These are phyloP conservation scores for Neopestalotiopsis sp. DNA, from an alignment of 2,329 filamentous ascomycete genomes.

Conservation along the genomic window DNA sequence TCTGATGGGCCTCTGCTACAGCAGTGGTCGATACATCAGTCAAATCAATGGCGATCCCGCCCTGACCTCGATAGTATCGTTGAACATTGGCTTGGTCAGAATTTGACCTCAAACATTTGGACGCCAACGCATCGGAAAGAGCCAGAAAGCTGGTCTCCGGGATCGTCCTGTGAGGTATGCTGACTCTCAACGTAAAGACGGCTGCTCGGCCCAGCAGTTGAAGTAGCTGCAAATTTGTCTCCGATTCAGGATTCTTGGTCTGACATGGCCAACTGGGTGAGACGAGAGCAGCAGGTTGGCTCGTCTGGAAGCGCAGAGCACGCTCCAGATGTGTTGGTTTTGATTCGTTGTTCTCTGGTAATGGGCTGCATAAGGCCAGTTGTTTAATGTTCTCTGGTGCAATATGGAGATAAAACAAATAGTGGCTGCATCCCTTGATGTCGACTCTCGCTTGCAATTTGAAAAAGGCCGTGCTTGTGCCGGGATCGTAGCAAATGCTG, in stretches of 20 bases:
- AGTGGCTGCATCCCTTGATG: slow-evolving; percentile 15
- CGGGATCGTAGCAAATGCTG: slow-evolving; percentile 4
- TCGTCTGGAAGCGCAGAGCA: background rate
- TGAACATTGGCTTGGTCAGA: slow-evolving; percentile 12
- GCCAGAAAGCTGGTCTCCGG: slow-evolving; percentile 5
- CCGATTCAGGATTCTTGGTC: background rate
- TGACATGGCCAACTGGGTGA: slow-evolving; percentile 10
- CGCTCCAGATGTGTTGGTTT: slow-evolving; percentile 2
- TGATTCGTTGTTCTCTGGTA: background rate
- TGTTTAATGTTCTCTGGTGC: slow-evolving; percentile 8
- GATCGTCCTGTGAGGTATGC: slow-evolving; percentile 7
- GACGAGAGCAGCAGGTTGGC: slow-evolving; percentile 1
- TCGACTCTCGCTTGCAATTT: slow-evolving; percentile 12
- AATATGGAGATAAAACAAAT: slow-evolving; percentile 11
- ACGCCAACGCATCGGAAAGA: slow-evolving; percentile 1
- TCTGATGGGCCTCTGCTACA: background rate
- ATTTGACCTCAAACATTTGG: background rate
- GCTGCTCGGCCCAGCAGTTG: background rate
- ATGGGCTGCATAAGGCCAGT: background rate
- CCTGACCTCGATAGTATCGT: slow-evolving; percentile 16
- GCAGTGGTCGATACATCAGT: background rate
- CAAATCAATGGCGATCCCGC: slow-evolving; percentile 4
- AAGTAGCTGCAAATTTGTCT: background rate
- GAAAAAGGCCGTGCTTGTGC: slow-evolving; percentile 5
- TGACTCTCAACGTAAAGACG: background rate